Conservation (phyloP, 805 yeast genomes). For the Candida stauntonica region DNA sequence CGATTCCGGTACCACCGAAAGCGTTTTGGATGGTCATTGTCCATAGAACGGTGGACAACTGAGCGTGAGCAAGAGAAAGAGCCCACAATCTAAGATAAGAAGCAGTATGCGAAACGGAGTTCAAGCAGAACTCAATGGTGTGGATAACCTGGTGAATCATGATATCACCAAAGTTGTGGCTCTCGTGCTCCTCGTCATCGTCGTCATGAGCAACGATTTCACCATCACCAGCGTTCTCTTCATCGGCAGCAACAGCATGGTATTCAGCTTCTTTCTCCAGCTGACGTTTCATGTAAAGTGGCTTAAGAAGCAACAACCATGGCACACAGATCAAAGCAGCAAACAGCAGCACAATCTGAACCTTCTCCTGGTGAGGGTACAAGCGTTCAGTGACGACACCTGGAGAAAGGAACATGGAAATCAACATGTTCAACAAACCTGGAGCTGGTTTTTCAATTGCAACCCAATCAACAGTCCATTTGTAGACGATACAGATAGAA, state of each 20-base stretch:
- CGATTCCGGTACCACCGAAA: constrained; percentile 47
- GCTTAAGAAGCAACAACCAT: constrained; percentile 82
- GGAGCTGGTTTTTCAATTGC: constrained; percentile 78
- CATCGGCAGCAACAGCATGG: constrained; percentile 31
- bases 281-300: constrained; percentile 52
- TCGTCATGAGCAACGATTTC: constrained; percentile 7
- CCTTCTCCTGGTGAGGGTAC: constrained; percentile 70
- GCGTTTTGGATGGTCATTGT: constrained; percentile 85
- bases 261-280: constrained; percentile 34
- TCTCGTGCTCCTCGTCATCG: constrained; percentile 30
- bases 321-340: constrained; percentile 91
- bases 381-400: constrained; percentile 80
- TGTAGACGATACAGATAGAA: constrained; percentile 79
- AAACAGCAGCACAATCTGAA: constrained; percentile 68
- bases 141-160: constrained; percentile 97
- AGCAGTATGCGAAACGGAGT: constrained; percentile 98
- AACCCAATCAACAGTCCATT: constrained; percentile 94
- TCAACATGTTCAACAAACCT: constrained; percentile 88
- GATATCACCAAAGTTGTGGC: constrained; percentile 81
- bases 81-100: constrained; percentile 97
- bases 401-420: constrained; percentile 92
- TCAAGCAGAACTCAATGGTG: constrained; percentile 94
- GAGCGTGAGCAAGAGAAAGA: constrained; percentile 93
- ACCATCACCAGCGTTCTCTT: constrained; percentile 32
- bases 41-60: constrained; percentile 93